phyloP scores from a whole-genome alignment of 176 grass and related monocot species.

The Leersia perrieri region DNA sequence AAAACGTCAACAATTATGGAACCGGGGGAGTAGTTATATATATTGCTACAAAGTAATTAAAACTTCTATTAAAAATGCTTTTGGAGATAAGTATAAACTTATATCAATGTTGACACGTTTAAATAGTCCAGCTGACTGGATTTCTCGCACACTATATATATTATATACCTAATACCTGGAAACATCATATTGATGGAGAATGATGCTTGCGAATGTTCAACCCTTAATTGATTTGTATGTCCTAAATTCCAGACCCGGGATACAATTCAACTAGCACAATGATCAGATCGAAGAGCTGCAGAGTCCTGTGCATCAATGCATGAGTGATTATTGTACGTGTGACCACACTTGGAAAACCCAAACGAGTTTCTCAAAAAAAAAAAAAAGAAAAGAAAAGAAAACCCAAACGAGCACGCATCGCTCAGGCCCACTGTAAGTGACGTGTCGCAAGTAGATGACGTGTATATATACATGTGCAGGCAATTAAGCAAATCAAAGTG shows the following conservation, averaged over 20 bases:
- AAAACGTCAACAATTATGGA: too few species aligned
- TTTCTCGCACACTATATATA: background rate
- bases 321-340: background rate
- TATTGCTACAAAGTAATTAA: too few species aligned
- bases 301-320: background rate
- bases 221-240: background rate
- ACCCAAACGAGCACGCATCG: slow-evolving; percentile 35
- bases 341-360: slow-evolving; percentile 8
- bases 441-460: background rate
- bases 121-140: background rate
- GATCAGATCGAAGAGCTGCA: background rate
- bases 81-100: too few species aligned
- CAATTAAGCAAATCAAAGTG: too few species aligned
- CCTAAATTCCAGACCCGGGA: background rate
- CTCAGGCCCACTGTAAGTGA: background rate
- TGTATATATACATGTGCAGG: background rate
- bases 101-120: too few species aligned
- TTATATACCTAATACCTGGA: too few species aligned
- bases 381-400: too few species aligned
- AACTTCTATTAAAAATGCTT: too few species aligned
- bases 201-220: background rate
- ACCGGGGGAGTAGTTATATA: too few species aligned
- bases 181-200: background rate
- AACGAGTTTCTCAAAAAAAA: too few species aligned
- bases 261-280: background rate